Evolutionary conservation across 2,329 filamentous ascomycete genomes (phyloP).

Genomic region (Xylaria sp.): DNA sequence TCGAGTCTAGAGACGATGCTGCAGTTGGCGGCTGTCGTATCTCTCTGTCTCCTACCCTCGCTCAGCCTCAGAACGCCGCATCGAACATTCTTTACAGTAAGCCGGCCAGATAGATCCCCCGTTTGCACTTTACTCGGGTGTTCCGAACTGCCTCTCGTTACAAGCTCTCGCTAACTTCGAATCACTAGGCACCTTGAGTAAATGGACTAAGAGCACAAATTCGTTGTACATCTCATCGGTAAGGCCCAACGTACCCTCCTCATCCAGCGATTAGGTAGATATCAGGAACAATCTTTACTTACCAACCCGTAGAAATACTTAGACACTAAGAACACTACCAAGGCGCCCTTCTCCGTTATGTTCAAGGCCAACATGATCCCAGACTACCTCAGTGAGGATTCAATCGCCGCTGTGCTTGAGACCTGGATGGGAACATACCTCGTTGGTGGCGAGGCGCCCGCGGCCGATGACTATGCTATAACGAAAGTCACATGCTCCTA

Average conservation of each 20-base stretch:
- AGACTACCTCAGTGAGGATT: background rate
- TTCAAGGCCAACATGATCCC: conserved; percentile 23
- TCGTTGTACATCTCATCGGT: conserved; percentile 21
- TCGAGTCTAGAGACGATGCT: background rate
- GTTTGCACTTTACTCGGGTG: background rate
- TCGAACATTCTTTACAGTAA: conserved; percentile 21
- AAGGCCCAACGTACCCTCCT: background rate
- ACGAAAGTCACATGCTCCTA: conserved; percentile 16
- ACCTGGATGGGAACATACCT: conserved; percentile 27
- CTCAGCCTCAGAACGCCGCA: conserved; percentile 16
- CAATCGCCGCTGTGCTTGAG: conserved; percentile 11
- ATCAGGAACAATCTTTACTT: background rate
- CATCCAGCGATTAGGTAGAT: background rate
- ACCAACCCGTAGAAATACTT: conserved; percentile 14
- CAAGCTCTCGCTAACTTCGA: background rate
- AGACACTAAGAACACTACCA: conserved; percentile 16
- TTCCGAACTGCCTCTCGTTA: no score
- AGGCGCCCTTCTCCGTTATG: conserved; percentile 21
- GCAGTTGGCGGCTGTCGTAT: conserved; percentile 13
- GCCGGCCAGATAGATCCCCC: background rate
- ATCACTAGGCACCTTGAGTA: conserved; percentile 15
- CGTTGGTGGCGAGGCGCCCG: conserved; percentile 9
- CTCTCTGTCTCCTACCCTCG: conserved; percentile 7
- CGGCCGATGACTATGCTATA: conserved; percentile 12
- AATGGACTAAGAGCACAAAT: conserved; percentile 14